Conservation (phyloP, 2,329 filamentous ascomycete species). For the Trematosphaeria pertusa region DNA sequence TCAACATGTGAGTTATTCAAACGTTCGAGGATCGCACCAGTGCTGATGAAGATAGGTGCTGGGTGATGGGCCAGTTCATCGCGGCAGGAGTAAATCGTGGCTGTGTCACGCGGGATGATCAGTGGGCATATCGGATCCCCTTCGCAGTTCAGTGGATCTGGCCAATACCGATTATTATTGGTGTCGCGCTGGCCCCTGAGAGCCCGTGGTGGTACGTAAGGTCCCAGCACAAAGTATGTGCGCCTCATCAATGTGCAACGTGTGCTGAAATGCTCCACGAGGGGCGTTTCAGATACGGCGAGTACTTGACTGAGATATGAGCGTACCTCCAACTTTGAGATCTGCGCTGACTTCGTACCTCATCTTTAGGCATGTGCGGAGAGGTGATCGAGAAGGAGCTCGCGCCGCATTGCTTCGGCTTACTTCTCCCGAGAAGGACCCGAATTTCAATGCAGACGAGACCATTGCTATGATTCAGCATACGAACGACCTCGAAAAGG, state of each 20-base stretch:
- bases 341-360: no score
- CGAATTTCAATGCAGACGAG: conserved; percentile 52
- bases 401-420: conserved; percentile 69
- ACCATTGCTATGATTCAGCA: conserved; percentile 90
- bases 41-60: conserved; percentile 55
- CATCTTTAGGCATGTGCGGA: no score
- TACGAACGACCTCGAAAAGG: conserved; percentile 80
- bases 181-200: conserved; percentile 71
- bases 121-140: conserved; percentile 70
- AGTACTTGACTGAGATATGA: no score
- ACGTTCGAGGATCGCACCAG: background rate
- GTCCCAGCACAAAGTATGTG: no score
- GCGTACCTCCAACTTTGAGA: no score
- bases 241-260: no score
- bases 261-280: no score
- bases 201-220: conserved; percentile 77
- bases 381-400: conserved; percentile 67
- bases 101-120: conserved; percentile 67
- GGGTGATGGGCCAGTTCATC: conserved; percentile 75
- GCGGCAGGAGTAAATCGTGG: conserved; percentile 72
- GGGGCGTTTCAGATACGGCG: no score
- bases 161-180: conserved; percentile 70
- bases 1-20: conserved; percentile 61
- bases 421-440: conserved; percentile 67
- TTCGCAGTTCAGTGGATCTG: conserved; percentile 79